Evolutionary conservation across 2,329 filamentous ascomycete genomes (phyloP), one percentile per base, ranked within the genome.

Genomic region (Colletotrichum tropicale): DNA sequence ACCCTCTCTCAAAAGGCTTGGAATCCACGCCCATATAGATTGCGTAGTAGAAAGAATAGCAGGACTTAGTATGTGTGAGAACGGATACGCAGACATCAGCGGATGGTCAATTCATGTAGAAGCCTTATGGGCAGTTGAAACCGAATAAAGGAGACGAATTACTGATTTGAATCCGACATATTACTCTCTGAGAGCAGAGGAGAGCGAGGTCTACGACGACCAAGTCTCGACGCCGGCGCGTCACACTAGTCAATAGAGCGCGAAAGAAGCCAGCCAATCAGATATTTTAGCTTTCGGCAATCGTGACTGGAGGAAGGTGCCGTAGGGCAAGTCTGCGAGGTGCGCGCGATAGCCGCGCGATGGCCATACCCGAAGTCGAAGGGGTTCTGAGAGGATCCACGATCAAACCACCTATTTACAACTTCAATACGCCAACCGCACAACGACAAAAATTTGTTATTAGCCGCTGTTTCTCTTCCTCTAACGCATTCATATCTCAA

Each of bases 111-210:
- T 8, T 56, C 3, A 3, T 56, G 52, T 3, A 13, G 52, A 56
- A 2, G 52, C 24, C n/a, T 21, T 8, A 56, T 56, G 18, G 52
- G 6, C 24, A 9, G 52, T 56, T 56, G 18, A 24, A 8, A 1
- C n/a, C 24, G 18, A 56, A 56, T 56, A 56, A 56, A 6, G 21
- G 2, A 56, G 52, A 56, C 18, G 0, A 26, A 15, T 18, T 56
- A 18, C 52, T 2, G 1, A 21, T 1, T 56, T 13, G 8, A 24
- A 16, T 16, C 2, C 18, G 2, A 21, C 2, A 24, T 8, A 0
- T 18, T 3, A 10, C 13, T 56, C 18, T 13, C 52, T 56, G 18
- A 56, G 52, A 56, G 52, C n/a, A 24, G 52, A 3, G 5, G 52
- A 8, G 52, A 56, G 52, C 2, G 18, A 56, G 52, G 6, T 15